Evolutionary conservation across 2,329 filamentous ascomycete species (phyloP).

Genomic region (Ambrosiella cleistominuta): DNA sequence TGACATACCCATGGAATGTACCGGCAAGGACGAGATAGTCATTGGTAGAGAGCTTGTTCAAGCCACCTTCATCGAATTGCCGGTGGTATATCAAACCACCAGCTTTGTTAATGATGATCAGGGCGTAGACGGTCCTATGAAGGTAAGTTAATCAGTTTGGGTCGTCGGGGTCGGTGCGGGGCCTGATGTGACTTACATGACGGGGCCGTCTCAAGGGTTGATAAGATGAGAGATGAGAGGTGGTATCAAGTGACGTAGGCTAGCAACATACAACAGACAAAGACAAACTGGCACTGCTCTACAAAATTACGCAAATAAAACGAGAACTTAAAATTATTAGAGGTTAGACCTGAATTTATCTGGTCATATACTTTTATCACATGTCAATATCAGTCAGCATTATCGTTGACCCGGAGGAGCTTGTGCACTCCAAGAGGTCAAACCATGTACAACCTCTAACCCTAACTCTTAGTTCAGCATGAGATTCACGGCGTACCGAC

Average conservation of each 20-base stretch:
- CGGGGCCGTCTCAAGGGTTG: not conserved
- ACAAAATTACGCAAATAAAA: not conserved
- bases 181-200: not conserved
- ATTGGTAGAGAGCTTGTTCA: conserved; percentile 82
- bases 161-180: not conserved
- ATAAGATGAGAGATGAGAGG: not conserved
- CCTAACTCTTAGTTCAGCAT: not conserved
- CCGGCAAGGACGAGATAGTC: conserved; percentile 94
- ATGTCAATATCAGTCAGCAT: not conserved
- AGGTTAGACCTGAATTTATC: no score
- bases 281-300: not conserved
- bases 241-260: not conserved
- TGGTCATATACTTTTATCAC: not conserved
- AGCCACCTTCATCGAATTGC: conserved; percentile 67
- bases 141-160: not conserved
- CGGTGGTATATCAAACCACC: conserved; percentile 93
- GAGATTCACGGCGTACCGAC: no score
- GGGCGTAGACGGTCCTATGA: conserved; percentile 74
- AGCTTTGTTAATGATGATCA: conserved; percentile 98
- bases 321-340: no score
- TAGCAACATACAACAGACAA: not conserved
- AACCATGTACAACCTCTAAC: not conserved
- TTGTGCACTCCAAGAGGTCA: not conserved
- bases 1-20: conserved; percentile 74
- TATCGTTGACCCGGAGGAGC: not conserved